Percentiles rank a stretch among this genome's conserved stretches.
Conservation (phyloP, 345 rosid species). For the Pelargonium nanum region DNA sequence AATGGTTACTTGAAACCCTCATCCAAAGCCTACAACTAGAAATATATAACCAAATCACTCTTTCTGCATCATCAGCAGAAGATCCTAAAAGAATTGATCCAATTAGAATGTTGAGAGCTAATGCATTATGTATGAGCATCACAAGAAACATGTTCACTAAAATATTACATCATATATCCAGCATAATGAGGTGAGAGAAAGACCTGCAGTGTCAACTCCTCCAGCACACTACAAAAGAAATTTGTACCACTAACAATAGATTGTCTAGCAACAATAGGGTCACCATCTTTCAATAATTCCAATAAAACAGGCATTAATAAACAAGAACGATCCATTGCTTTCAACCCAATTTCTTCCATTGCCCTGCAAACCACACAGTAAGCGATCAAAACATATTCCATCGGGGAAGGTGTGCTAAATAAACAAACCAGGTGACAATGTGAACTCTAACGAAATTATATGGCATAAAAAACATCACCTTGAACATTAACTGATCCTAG, state of each 20-base stretch:
- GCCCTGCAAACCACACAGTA: constrained; percentile 44
- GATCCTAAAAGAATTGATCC: not conserved
- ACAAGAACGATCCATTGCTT: constrained; percentile 49
- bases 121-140: not conserved
- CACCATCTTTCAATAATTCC: constrained; percentile 49
- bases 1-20: not conserved
- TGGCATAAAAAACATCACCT: not conserved
- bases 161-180: not conserved
- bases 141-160: not conserved
- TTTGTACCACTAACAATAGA: constrained; percentile 55
- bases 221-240: constrained; percentile 50
- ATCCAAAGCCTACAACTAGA: not conserved
- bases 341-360: constrained; percentile 64
- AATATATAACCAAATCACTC: not conserved
- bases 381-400: not conserved
- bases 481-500: too few relatives aligned
- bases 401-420: not conserved
- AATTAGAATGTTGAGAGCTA: not conserved
- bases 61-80: not conserved
- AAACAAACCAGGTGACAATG: not conserved
- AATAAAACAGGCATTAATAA: constrained; percentile 48
- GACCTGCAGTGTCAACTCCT: constrained; percentile 83
- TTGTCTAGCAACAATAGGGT: constrained; percentile 46
- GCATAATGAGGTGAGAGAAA: not conserved
- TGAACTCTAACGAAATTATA: not conserved